Evolutionary conservation across 257 asterid species (phyloP).

Genomic region (Gynochthodes officinalis): DNA sequence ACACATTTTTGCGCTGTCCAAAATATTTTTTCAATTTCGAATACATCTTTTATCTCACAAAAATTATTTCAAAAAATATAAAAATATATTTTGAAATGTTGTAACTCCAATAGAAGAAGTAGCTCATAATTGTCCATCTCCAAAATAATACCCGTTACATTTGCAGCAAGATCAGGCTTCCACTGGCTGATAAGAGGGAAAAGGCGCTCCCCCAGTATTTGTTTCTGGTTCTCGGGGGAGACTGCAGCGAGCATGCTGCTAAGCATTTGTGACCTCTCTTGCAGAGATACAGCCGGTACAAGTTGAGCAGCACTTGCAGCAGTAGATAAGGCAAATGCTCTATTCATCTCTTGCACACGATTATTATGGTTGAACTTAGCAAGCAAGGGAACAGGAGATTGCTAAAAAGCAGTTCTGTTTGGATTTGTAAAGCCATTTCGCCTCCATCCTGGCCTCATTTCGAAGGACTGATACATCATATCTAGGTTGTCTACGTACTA

Average conservation of each 20-base stretch:
- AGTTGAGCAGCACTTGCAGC: slow-evolving; percentile 28
- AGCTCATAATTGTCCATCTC: slow-evolving; percentile 89
- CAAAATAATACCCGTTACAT: slow-evolving; percentile 88
- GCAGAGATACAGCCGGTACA: slow-evolving; percentile 36
- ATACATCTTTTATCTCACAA: too few species aligned
- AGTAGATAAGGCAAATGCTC: slow-evolving; percentile 25
- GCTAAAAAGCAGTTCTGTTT: slow-evolving; percentile 45
- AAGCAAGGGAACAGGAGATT: slow-evolving; percentile 46
- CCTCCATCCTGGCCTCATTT: slow-evolving; percentile 72
- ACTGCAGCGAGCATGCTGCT: slow-evolving; percentile 67
- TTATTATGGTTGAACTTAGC: slow-evolving; percentile 26
- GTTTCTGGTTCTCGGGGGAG: slow-evolving; percentile 67
- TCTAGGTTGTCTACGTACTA: slow-evolving; percentile 48
- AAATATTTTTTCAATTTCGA: too few species aligned
- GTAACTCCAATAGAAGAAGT: too few species aligned
- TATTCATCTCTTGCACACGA: slow-evolving; percentile 25
- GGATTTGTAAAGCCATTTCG: slow-evolving; percentile 45
- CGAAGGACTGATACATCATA: slow-evolving; percentile 52
- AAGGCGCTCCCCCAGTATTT: slow-evolving; percentile 71
- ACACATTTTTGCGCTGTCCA: too few species aligned
- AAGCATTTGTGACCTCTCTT: slow-evolving; percentile 52
- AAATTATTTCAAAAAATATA: too few species aligned
- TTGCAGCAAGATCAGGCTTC: slow-evolving; percentile 71
- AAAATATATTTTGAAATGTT: too few species aligned
- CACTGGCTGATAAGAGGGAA: slow-evolving; percentile 67